These are phyloP conservation scores for Aspergillus felis DNA, from an alignment of 2,329 filamentous ascomycete species.

Conservation along the genomic window DNA sequence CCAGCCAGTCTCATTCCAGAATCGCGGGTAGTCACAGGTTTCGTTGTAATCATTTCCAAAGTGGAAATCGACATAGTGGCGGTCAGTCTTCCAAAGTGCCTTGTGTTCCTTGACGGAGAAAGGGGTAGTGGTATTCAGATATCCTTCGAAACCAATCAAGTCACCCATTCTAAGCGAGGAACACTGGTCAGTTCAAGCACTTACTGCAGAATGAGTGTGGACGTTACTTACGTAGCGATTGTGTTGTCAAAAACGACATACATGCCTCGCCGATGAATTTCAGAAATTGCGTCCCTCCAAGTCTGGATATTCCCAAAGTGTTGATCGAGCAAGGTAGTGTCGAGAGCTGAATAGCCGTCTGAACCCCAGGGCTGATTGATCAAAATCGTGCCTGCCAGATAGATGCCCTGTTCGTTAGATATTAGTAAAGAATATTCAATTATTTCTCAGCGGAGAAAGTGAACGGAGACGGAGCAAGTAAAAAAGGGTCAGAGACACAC, in stretches of 20 bases:
- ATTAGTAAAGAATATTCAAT: slow-evolving; percentile 1
- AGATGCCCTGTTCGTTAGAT: slow-evolving; percentile 46
- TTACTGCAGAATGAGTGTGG: neutral
- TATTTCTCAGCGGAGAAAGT: neutral
- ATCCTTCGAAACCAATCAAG: slow-evolving; percentile 60
- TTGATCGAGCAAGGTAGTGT: slow-evolving; percentile 60
- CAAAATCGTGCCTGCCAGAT: slow-evolving; percentile 61
- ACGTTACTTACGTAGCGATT: slow-evolving; percentile 52
- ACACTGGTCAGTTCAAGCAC: neutral
- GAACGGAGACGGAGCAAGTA: neutral
- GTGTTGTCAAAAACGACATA: slow-evolving; percentile 66
- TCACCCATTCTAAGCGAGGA: slow-evolving; percentile 47
- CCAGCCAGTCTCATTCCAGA: slow-evolving; percentile 58
- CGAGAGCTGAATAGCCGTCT: slow-evolving; percentile 58
- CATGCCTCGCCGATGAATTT: slow-evolving; percentile 61
- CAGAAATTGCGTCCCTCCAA: slow-evolving; percentile 56
- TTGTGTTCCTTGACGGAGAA: slow-evolving; percentile 55
- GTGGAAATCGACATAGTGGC: slow-evolving; percentile 57
- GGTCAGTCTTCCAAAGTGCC: slow-evolving; percentile 53
- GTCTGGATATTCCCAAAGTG: slow-evolving; percentile 58
- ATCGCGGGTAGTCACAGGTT: slow-evolving; percentile 56
- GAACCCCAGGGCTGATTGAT: slow-evolving; percentile 63
- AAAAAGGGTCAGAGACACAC: slow-evolving; percentile 25
- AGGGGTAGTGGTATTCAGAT: slow-evolving; percentile 55
- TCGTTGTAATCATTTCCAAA: slow-evolving; percentile 52